Evolutionary conservation across 2,329 filamentous ascomycete genomes (phyloP).

Genomic region (Fulvia fulva): DNA sequence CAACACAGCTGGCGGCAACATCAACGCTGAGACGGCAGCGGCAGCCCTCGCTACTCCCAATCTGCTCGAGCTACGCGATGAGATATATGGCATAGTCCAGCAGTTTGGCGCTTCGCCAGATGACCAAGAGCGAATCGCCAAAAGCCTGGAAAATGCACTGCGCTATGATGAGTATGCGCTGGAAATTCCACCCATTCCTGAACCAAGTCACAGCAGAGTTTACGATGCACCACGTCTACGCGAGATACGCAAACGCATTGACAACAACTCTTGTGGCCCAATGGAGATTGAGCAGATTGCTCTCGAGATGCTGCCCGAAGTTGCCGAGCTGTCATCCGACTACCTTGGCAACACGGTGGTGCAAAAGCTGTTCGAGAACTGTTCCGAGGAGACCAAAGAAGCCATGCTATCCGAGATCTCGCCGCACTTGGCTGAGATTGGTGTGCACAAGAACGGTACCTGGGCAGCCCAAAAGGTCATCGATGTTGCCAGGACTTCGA

Average conservation of each 20-base stretch:
- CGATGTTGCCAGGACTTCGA: slow-evolving; percentile 81
- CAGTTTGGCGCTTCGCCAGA: slow-evolving; percentile 83
- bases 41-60: slow-evolving; percentile 65
- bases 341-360: slow-evolving; percentile 99
- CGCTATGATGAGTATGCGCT: slow-evolving; percentile 66
- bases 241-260: slow-evolving; percentile 95
- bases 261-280: slow-evolving; percentile 83
- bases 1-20: slow-evolving; percentile 27
- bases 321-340: slow-evolving; percentile 89
- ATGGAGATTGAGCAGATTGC: slow-evolving; percentile 91
- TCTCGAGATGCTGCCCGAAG: slow-evolving; percentile 90
- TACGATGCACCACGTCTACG: slow-evolving; percentile 92
- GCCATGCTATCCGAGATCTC: slow-evolving; percentile 85
- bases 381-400: slow-evolving; percentile 84
- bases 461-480: slow-evolving; percentile 99
- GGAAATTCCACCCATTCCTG: slow-evolving; percentile 84
- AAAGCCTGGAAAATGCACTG: slow-evolving; percentile 72
- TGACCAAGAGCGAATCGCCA: slow-evolving; percentile 67
- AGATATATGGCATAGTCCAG: slow-evolving; percentile 80
- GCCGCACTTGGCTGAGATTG: slow-evolving; percentile 91
- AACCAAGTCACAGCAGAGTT: slow-evolving; percentile 81
- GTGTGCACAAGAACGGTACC: slow-evolving; percentile 97
- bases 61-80: slow-evolving; percentile 71
- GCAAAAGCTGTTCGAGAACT: slow-evolving; percentile 96
- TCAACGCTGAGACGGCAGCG: slow-evolving; percentile 45